phyloP scores from a whole-genome alignment of 2,329 filamentous ascomycete species.

The Paecilomyces dactylethromorphus region DNA sequence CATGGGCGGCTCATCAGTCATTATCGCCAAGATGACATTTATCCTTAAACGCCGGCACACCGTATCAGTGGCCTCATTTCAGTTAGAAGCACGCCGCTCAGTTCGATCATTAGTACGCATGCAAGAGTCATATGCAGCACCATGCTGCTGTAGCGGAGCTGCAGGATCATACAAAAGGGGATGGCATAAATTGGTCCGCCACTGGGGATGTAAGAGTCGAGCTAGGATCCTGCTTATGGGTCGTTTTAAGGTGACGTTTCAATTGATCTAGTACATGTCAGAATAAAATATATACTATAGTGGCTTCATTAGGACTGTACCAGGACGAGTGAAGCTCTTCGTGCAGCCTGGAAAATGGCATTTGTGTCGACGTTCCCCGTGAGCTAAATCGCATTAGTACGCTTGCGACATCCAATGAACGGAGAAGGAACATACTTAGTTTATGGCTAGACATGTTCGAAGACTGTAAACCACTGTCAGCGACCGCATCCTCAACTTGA shows the following conservation, averaged over 20 bases:
- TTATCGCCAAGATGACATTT: background rate
- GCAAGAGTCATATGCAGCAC: background rate
- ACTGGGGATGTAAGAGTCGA: conserved; percentile 16
- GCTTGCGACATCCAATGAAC: background rate
- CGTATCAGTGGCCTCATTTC: background rate
- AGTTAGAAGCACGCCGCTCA: background rate
- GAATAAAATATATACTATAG: background rate
- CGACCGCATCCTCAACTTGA: background rate
- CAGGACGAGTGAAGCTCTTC: conserved; percentile 39
- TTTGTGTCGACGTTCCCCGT: conserved; percentile 37
- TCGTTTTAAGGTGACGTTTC: conserved; percentile 33
- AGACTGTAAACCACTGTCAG: conserved; percentile 20
- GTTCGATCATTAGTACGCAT: background rate
- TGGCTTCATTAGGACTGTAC: conserved; percentile 16
- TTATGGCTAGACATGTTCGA: conserved; percentile 41
- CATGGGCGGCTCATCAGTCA: background rate
- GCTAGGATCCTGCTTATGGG: conserved; percentile 23
- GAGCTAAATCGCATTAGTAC: conserved; percentile 19
- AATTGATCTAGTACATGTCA: conserved; percentile 27
- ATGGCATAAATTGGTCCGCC: conserved; percentile 15
- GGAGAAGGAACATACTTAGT: conserved; percentile 26
- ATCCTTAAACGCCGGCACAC: background rate
- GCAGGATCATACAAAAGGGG: conserved; percentile 7
- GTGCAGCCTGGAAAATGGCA: conserved; percentile 31
- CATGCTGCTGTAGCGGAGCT: background rate